Base-by-base conservation (phyloP, 768 basidiomycete species). In the Inosperma sp. region DNA sequence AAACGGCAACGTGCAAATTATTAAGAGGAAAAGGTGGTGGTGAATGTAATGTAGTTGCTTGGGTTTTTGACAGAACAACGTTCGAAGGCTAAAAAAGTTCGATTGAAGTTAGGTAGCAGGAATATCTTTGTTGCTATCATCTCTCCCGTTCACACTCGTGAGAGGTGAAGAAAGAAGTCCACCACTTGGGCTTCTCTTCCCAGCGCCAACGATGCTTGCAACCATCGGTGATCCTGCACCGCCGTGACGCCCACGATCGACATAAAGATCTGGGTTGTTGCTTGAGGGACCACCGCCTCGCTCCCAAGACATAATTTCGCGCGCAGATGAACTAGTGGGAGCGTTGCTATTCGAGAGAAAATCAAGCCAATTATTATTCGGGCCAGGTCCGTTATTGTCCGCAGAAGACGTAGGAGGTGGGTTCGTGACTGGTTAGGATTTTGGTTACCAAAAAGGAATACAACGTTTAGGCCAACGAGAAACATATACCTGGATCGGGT, bases 221-320 rank as follows among this genome's bases (percentile, higher is more conserved):
- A 51, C 25, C 13, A 51, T 42, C 6, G 50, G 50, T 26, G 50
- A 51, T 26, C 50, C 42, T 22, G 40, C 50, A 5, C 30, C 41
- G 9, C 42, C 34, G 7, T 40, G 29, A 42, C 50, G 42, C 14
- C 42, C 34, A 21, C 50, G 50, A 26, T 51, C 50, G 21, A 35
- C 31, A 22, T 44, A 51, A 1, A 51, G 16, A 6, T 45, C 50
- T 14, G 50, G 4, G n/a, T 22, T 51, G 12, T 3, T 43, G 7
- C 26, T 36, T 4, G 42, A 42, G 4, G 50, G 50, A 25, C 56
- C 49, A 14, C 61, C 58, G 12, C 63, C 62, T n/a, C 63, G 66
- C 48, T 67, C 66, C 67, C 65, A 68, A 10, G 66, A 66, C 57
- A 66, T 60, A 12, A 62, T 46, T 27, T 60, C 58, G 21, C 60